These are phyloP conservation scores for Cercospora sp. DNA, from an alignment of 2,329 filamentous ascomycete species.

Conservation along the genomic window DNA sequence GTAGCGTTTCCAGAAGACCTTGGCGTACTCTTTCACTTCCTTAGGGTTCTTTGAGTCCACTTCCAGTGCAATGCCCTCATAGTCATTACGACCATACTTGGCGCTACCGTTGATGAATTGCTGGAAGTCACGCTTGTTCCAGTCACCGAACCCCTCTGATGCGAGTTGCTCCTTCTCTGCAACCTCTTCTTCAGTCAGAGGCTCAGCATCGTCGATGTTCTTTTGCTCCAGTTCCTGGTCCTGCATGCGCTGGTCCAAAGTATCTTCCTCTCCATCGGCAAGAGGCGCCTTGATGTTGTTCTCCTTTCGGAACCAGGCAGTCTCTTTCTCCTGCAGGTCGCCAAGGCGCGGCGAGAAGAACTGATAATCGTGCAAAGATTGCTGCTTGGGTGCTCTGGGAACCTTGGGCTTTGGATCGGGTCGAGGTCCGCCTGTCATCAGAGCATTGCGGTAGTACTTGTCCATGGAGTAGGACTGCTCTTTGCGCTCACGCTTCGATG, in stretches of 20 bases:
- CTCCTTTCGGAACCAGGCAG: slow-evolving; percentile 91
- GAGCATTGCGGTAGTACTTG: slow-evolving; percentile 92
- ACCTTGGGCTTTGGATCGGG: slow-evolving; percentile 91
- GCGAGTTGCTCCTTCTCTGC: slow-evolving; percentile 82
- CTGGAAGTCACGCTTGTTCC: slow-evolving; percentile 97
- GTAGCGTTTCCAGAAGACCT: slow-evolving; percentile 95
- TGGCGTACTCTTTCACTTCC: slow-evolving; percentile 88
- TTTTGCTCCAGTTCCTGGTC: slow-evolving; percentile 85
- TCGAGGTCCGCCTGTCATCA: slow-evolving; percentile 76
- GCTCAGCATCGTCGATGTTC: slow-evolving; percentile 87
- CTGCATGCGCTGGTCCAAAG: slow-evolving; percentile 78
- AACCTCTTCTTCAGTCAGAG: slow-evolving; percentile 85
- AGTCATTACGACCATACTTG: slow-evolving; percentile 85
- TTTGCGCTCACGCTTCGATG: slow-evolving; percentile 95
- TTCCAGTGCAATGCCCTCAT: slow-evolving; percentile 80
- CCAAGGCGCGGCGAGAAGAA: slow-evolving; percentile 85
- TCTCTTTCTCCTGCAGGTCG: slow-evolving; percentile 94
- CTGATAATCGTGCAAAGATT: slow-evolving; percentile 91
- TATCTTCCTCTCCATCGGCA: slow-evolving; percentile 85
- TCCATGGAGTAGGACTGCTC: slow-evolving; percentile 98
- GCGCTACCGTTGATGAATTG: slow-evolving; percentile 96
- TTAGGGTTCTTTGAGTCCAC: slow-evolving; percentile 84
- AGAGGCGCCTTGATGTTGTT: slow-evolving; percentile 93
- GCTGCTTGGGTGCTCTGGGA: slow-evolving; percentile 91
- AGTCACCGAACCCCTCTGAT: slow-evolving; percentile 82